A percentile compares a stretch with the other conserved stretches of the same genome.
These are phyloP conservation scores for Tricholoma sp. DNA, from an alignment of 768 basidiomycete species.

Conservation along the genomic window DNA sequence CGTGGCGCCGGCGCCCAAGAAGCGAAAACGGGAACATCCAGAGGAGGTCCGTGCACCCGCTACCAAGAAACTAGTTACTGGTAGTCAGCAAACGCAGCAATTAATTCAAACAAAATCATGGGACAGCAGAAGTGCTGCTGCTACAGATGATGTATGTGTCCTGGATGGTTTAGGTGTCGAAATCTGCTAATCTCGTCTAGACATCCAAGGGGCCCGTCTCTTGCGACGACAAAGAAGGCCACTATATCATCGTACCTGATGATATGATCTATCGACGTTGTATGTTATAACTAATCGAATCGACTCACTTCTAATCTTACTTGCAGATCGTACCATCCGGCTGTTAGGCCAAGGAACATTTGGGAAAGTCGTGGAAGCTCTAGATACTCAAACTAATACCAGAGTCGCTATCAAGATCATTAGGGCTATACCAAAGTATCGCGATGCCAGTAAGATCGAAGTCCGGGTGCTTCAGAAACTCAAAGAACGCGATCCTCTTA, in stretches of 20 bases:
- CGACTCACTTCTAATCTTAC: constrained; percentile 12
- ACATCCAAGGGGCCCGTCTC: constrained; percentile 61
- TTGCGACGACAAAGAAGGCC: constrained; percentile 98
- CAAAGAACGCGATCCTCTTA: constrained; percentile 82
- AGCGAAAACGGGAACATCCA: constrained; percentile 73
- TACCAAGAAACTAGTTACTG: constrained; percentile 55
- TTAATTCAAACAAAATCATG: constrained; percentile 56
- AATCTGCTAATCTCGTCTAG: constrained; percentile 31
- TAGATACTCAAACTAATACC: constrained; percentile 69
- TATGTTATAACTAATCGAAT: constrained; percentile 31
- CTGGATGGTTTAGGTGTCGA: constrained; percentile 10
- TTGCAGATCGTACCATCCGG: constrained; percentile 82
- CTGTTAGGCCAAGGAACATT: constrained; percentile 97
- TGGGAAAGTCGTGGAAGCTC: constrained; percentile 95
- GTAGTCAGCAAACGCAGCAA: constrained; percentile 45
- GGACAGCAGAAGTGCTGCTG: constrained; percentile 60
- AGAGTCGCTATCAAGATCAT: constrained; percentile 98
- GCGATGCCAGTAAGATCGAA: constrained; percentile 98
- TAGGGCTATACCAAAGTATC: constrained; percentile 96
- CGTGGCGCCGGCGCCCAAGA: constrained; percentile 73
- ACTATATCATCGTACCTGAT: constrained; percentile 92
- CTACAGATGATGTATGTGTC: constrained; percentile 62
- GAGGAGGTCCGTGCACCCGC: constrained; percentile 69
- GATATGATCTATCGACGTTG: constrained; percentile 86
- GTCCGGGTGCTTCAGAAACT: constrained; percentile 91